Evolutionary conservation across 2,329 filamentous ascomycete species (phyloP), one percentile per base, ranked within the genome.

Genomic region (Fusarium euwallaceae): DNA sequence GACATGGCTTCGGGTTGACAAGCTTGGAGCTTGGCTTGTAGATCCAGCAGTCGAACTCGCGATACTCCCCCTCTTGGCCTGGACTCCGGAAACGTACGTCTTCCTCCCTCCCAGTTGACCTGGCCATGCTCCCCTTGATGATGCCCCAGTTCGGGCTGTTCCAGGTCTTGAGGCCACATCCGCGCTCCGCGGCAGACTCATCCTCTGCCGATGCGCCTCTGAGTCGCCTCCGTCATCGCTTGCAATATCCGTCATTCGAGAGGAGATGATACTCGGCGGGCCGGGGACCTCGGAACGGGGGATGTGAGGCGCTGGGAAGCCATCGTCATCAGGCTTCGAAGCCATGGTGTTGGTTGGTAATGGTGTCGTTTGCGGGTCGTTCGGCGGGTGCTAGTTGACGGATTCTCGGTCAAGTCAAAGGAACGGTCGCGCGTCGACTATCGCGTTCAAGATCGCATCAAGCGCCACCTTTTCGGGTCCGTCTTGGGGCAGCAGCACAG

Each of bases 1-100:
- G 22, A 97, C 95, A 86, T 99, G 97, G 48, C 94, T 97, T 79
- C 92, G 90, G 81, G 92, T 95, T 55, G 93, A 88, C 48, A 94
- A 88, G 75, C 92, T 96, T 4, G 80, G 78, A 24, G 81, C 70
- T 61, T 78, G 79, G 17, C 87, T 88, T 63, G 87, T 92, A 74
- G 88, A 88, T 75, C 83, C 91, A 81, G 82, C 88, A 20, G 82
- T 86, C 34, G 86, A 81, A 65, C 83, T 83, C 16, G 84, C 82
- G 65, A 84, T 76, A 63, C 86, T 87, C 22, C 80, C 80, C 65
- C 86, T 82, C 76, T 87, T 87, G 4, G 84, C 83, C 34, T 87
- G 86, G 72, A 83, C 83, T 69, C 81, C 86, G 72, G 80, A 81
- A 9, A 81, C 73, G 53, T 81, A 79, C 64, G 81, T 88, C 71